phyloP scores from a whole-genome alignment of 352 stramenopile genomes.

The Phytopythium montanum region DNA sequence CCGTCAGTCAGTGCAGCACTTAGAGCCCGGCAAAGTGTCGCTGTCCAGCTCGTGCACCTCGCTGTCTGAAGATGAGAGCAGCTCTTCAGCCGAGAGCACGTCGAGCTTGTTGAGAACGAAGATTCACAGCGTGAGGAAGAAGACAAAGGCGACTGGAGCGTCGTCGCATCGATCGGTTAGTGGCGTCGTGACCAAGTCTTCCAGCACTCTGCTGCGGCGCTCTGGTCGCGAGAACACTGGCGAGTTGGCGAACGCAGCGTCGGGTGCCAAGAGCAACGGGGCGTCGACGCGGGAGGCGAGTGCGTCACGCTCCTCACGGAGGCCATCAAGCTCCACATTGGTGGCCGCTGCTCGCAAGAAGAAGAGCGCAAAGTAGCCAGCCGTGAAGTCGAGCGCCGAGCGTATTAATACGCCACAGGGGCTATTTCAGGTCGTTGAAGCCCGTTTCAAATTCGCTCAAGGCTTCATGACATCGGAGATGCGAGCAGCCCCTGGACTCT shows the following conservation, averaged over 20 bases:
- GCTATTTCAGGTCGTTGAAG: not conserved
- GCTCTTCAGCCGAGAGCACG: constrained; percentile 8
- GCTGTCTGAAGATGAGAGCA: constrained; percentile 24
- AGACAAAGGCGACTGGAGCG: not conserved
- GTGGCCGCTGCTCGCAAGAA: constrained; percentile 2
- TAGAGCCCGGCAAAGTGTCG: not conserved
- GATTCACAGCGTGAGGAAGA: not conserved
- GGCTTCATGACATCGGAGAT: not conserved
- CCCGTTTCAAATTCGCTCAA: not conserved
- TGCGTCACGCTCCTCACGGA: not conserved
- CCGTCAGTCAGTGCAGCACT: not conserved
- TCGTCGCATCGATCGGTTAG: not conserved
- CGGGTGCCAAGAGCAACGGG: not conserved
- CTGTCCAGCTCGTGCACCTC: constrained; percentile 26
- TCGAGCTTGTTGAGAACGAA: not conserved
- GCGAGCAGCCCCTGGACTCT: not conserved
- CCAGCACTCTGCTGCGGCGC: not conserved
- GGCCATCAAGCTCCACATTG: not conserved
- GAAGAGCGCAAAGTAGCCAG: not conserved
- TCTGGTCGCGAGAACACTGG: not conserved
- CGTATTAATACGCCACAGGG: not conserved
- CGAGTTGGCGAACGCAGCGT: not conserved
- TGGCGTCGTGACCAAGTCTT: not conserved
- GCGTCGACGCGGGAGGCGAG: constrained; percentile 2
- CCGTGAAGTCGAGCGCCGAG: not conserved